Percentiles rank a stretch among this genome's conserved stretches.
Conservation (phyloP, 345 rosid species). For the Eucalyptus decipiens region DNA sequence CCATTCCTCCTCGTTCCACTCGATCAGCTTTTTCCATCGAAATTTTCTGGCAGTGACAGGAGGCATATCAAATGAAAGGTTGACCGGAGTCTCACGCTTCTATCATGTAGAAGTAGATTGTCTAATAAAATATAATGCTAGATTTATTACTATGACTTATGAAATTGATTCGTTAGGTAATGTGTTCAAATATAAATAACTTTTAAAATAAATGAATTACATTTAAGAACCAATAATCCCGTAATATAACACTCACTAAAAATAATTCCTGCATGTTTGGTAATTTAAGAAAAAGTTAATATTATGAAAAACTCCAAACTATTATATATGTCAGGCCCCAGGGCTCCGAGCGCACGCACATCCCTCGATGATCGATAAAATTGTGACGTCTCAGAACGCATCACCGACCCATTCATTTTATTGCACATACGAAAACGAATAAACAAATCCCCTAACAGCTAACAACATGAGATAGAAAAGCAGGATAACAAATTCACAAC, state of each 20-base stretch:
- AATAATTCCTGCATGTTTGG: background rate
- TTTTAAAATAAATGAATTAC: background rate
- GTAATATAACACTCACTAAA: background rate
- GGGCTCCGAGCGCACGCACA: too few relatives aligned
- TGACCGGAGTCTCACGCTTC: background rate
- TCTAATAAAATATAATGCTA: background rate
- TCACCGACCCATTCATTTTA: too few relatives aligned
- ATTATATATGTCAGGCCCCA: too few relatives aligned
- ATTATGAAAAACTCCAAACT: too few relatives aligned
- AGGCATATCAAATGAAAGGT: background rate
- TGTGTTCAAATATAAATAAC: background rate
- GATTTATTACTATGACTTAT: background rate
- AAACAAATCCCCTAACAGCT: too few relatives aligned
- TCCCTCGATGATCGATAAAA: too few relatives aligned
- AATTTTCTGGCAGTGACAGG: background rate
- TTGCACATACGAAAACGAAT: too few relatives aligned
- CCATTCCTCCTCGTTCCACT: background rate
- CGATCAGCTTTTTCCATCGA: background rate
- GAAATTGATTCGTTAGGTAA: background rate
- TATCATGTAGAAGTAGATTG: background rate
- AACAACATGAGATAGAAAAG: too few relatives aligned
- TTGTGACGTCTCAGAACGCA: too few relatives aligned
- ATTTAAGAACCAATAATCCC: background rate
- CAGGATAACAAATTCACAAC: too few relatives aligned
- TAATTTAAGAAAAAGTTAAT: background rate